A percentile compares a stretch with the other conserved stretches of the same genome.
Evolutionary conservation across 2,329 filamentous ascomycete genomes (phyloP).

Genomic region (Cladophialophora carrionii): DNA sequence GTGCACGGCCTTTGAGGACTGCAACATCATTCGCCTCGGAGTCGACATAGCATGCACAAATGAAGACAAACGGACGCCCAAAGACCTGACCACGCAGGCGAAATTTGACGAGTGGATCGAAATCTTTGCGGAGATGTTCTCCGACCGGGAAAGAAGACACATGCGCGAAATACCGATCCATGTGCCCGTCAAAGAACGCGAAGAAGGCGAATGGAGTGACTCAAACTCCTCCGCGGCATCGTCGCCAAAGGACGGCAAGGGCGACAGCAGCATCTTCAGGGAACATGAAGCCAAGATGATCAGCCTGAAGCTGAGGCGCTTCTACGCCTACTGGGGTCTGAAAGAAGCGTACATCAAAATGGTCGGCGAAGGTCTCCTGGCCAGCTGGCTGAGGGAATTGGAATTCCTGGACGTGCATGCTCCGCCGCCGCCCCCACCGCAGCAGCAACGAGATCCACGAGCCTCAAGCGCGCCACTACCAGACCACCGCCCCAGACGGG

Average conservation of each 20-base stretch:
- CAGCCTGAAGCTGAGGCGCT: conserved; percentile 62
- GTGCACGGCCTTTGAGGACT: conserved; percentile 14
- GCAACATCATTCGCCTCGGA: conserved; percentile 47
- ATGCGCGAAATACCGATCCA: conserved; percentile 52
- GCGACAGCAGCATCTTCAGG: conserved; percentile 4
- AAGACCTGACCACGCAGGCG: conserved; percentile 51
- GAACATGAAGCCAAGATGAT: conserved; percentile 45
- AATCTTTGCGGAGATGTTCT: conserved; percentile 64
- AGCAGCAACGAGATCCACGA: background rate
- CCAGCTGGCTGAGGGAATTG: conserved; percentile 62
- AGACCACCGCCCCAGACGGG: background rate
- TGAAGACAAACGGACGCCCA: conserved; percentile 55
- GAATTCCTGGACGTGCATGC: conserved; percentile 64
- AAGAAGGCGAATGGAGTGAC: conserved; percentile 31
- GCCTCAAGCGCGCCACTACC: background rate
- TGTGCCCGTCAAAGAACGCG: conserved; percentile 45
- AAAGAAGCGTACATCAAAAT: conserved; percentile 71
- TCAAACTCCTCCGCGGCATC: conserved; percentile 10
- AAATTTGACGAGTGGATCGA: conserved; percentile 62
- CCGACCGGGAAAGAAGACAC: conserved; percentile 56
- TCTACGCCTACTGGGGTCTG: conserved; percentile 67
- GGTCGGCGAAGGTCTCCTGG: conserved; percentile 65
- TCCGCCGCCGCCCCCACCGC: conserved; percentile 51
- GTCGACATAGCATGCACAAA: conserved; percentile 67
- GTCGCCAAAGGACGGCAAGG: conserved; percentile 1